Conservation (phyloP, 179 eudicot genomes). For the Dionaea muscipula region DNA sequence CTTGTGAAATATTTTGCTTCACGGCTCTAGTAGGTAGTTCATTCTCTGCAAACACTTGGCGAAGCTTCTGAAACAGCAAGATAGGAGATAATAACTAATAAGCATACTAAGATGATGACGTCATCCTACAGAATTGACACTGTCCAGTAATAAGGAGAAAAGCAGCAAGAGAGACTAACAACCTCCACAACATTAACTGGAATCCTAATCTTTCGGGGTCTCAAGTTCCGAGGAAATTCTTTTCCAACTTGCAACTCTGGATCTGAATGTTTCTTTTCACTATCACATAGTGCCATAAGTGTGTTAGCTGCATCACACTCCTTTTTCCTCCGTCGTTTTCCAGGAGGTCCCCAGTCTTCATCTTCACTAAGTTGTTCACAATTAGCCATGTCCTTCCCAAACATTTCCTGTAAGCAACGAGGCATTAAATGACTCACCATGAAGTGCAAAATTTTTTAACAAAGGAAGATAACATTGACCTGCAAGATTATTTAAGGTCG, state of each 20-base stretch:
- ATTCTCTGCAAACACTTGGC: constrained; percentile 67
- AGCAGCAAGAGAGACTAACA: constrained; percentile 1
- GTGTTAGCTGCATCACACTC: constrained; percentile 64
- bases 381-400: constrained; percentile 55
- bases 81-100: constrained; percentile 9
- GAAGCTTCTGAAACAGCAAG: constrained; percentile 64
- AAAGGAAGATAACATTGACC: background rate
- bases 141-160: background rate
- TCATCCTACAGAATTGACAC: background rate
- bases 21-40: constrained; percentile 69
- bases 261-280: constrained; percentile 25
- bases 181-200: constrained; percentile 73
- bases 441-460: background rate
- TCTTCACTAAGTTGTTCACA: constrained; percentile 66
- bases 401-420: constrained; percentile 57
- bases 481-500: background rate
- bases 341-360: constrained; percentile 92
- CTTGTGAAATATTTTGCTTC: constrained; percentile 49
- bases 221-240: constrained; percentile 15
- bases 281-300: constrained; percentile 48
- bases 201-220: constrained; percentile 42
- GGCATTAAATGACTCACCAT: background rate
- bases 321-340: constrained; percentile 51
- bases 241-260: constrained; percentile 17
- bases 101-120: constrained; percentile 1